Base-by-base conservation (phyloP, 139 green algal species). In the Chlorella sp. region DNA sequence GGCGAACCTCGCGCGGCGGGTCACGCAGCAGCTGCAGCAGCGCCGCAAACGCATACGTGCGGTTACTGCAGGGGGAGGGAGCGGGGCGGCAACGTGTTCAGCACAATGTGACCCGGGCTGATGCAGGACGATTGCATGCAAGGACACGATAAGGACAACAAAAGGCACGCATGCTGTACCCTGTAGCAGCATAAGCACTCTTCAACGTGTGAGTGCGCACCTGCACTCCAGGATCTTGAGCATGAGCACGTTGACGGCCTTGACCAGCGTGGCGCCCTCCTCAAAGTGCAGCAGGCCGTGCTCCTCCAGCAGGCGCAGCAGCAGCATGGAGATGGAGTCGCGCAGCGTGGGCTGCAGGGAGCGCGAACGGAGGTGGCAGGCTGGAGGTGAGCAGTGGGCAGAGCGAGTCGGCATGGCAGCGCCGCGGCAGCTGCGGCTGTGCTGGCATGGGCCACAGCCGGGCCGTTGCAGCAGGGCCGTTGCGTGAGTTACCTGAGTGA, bases 181-280 rank as follows among this genome's bases (percentile, higher is more conserved):
- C n/a, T n/a, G n/a, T n/a, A n/a, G n/a, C n/a, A n/a, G n/a, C n/a
- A n/a, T n/a, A n/a, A n/a, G n/a, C n/a, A n/a, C n/a, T n/a, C n/a
- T n/a, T n/a, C n/a, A n/a, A n/a, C n/a, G n/a, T n/a, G n/a, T n/a
- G n/a, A n/a, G n/a, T n/a, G n/a, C n/a, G n/a, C n/a, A n/a, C 76
- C 76, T 82, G 87, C 97, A 91, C 84, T 98, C 96, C 78, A 99
- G 86, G 6, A 98, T 91, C 86, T 96, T 96, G 67, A 98, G 92
- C 93, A 98, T 97, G 25, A 99, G 91, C 76, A 99, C 92, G 90
- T 99, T 99, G 41, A 98, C 88, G 1, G 96, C 97, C 60, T 93
- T 94, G 41, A 97, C 82, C 39, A 97, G 85, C 13, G 91, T 88
- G 55, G 56, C 39, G n/a, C 89, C 92, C 36, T 94, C 91, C 32